Evolutionary conservation across 2,329 filamentous ascomycete genomes (phyloP).

Genomic region (Colletotrichum sp.): DNA sequence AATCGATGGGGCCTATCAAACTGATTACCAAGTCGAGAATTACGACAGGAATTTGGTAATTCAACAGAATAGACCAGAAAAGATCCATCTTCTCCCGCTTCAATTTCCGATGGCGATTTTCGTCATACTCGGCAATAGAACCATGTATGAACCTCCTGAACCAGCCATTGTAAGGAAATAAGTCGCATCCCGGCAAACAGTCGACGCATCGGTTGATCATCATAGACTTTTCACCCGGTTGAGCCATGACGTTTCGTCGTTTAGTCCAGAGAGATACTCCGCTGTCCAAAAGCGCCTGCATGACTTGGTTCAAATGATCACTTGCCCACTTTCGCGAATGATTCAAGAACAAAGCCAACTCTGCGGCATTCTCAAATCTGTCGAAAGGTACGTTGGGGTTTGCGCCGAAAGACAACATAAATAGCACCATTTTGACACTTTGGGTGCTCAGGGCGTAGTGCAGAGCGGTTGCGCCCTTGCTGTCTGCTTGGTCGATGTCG

Average conservation of each 20-base stretch:
- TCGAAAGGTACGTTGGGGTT: neutral
- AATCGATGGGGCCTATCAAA: neutral
- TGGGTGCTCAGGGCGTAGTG: neutral
- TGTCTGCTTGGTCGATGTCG: neutral
- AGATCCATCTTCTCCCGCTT: neutral
- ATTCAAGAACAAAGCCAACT: rapidly evolving
- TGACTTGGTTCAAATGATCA: rapidly evolving
- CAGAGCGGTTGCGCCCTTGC: rapidly evolving
- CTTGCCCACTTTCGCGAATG: rapidly evolving
- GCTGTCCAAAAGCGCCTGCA: neutral
- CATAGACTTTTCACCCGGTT: neutral
- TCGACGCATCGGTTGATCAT: rapidly evolving
- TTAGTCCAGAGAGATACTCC: rapidly evolving
- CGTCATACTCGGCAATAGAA: neutral
- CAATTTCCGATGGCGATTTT: neutral
- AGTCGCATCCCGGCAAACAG: rapidly evolving
- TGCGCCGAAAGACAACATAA: neutral
- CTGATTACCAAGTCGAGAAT: rapidly evolving
- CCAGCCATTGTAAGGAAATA: rapidly evolving
- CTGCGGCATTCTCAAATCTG: rapidly evolving
- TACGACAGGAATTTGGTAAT: rapidly evolving
- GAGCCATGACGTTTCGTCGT: rapidly evolving
- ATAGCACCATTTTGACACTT: rapidly evolving
- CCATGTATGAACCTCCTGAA: rapidly evolving
- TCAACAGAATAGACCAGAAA: rapidly evolving